Base-by-base conservation (phyloP, 805 yeast species). In the Yarrowia keelungensis region DNA sequence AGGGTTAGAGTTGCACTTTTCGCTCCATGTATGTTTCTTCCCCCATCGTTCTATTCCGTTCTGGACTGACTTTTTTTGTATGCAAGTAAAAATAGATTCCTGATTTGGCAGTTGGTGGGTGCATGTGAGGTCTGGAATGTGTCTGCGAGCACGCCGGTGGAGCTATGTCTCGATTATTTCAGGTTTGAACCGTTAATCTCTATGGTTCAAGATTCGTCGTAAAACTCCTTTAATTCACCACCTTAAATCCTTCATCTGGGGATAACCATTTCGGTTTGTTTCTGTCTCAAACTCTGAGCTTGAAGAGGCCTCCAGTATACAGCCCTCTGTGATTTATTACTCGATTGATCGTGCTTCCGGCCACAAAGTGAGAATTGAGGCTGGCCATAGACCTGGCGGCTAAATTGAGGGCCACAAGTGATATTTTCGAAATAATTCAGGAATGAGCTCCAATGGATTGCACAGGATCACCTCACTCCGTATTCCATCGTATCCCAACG, bases 41-140 rank as follows among this genome's bases (percentile, higher is more conserved):
- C 32, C 32, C 39, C 39, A 38, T 38, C 10, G 39, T 38, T 53
- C 59, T 36, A 53, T 53, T 38, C 58, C 16, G 16, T 53, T 53
- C 59, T 53, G 59, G 59, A 53, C 59, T 53, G 59, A 53, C 59
- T 53, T 53, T 53, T 38, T 4, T 8, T 8, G 16, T 11, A 56
- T 42, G 64, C 26, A 22, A n/a, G 49, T 42, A 42, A 42, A 56
- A 56, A 56, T 56, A 42, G 64, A 8, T 8, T 15, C 26, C 47
- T 10, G 15, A 14, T 16, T 7, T 22, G 59, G 59, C 45, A 53
- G 39, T 12, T 53, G 45, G 43, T 51, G 56, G 42, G 35, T 43
- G 47, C 47, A 41, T 54, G 61, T 32, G 49, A n/a, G 46, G 19
- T n/a, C 19, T 42, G 49, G 49, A 45, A 45, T 19, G 49, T 45